Base-by-base conservation (phyloP, 2,329 filamentous ascomycete genomes). In the Diplodia mutila region DNA sequence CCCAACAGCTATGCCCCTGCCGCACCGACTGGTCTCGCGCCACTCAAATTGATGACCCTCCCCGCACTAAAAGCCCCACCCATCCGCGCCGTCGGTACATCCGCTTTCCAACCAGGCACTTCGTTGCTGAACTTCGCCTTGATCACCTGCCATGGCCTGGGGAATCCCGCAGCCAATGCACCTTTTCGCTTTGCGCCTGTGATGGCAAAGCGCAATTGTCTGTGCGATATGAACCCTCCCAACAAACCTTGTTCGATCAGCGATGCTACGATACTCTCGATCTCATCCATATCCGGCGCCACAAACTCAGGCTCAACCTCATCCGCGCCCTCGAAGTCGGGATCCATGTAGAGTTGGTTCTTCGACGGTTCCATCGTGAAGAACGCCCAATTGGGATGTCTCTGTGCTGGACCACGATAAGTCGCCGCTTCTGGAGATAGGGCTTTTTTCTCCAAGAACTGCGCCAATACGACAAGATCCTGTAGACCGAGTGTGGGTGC, bases 191-290 rank as follows among this genome's bases (percentile, higher is more conserved):
- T 90, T 27, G 91, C 89, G 2, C 94, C 93, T 64, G 91, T 88
- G 52, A 97, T 91, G 14, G 93, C 93, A 74, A 97, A 93, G 59
- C 91, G 89, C 52, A 86, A 86, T 74, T 89, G 88, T 29, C 86
- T 86, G 73, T 96, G 92, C 18, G 91, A 91, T 32, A 97, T 86
- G 74, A 94, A 97, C 1, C 94, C 94, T 71, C 90, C 89, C 75
- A 97, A 84, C 27, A 97, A 82, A 0, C 91, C 92, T 78, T 97
- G 92, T 61, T 91, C 88, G 23, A 96, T 86, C 14, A 97, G 85
- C 12, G 89, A 90, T 0, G 91, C 87, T 14, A 96, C 85, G 59
- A 92, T 88, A 53, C 88, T 88, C 79, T 97, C 93, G n/a, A 96
- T 83, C 71, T 92, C 90, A 16, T 86, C 80, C 42, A 86, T 79